These are phyloP conservation scores for Penicillium nucicola DNA, from an alignment of 495 filamentous ascomycete genomes.

Conservation along the genomic window DNA sequence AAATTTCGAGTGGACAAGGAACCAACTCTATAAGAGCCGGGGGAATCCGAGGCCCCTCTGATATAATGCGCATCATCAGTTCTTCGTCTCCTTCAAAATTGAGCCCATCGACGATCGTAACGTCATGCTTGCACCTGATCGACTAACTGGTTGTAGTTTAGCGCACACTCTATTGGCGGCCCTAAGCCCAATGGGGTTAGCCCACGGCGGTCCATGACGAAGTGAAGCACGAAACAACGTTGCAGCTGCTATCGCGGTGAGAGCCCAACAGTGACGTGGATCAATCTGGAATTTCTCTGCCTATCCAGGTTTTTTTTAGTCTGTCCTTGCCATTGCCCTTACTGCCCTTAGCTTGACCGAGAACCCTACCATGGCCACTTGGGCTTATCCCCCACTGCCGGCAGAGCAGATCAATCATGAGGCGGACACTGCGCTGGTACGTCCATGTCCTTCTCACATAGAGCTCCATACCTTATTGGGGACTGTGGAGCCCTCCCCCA, in stretches of 20 bases:
- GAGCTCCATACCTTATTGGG: neutral
- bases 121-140: constrained; percentile 31
- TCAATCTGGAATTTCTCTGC: constrained; percentile 4
- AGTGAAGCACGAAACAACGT: constrained; percentile 21
- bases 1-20: neutral
- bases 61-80: neutral
- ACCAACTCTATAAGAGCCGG: constrained; percentile 9
- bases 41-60: constrained; percentile 11
- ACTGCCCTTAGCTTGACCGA: neutral
- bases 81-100: constrained; percentile 3
- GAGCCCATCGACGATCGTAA: constrained; percentile 20
- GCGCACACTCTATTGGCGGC: constrained; percentile 6
- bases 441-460: constrained; percentile 15
- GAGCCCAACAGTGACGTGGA: constrained; percentile 24
- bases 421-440: constrained; percentile 66
- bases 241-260: constrained; percentile 12
- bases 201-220: constrained; percentile 33
- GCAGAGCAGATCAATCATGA: constrained; percentile 60
- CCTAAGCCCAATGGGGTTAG: constrained; percentile 24
- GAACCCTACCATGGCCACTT: constrained; percentile 60
- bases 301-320: constrained; percentile 12
- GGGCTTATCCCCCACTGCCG: constrained; percentile 71
- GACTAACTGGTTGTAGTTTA: constrained; percentile 24
- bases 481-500: constrained; percentile 27
- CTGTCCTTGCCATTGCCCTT: no score